Conservation (phyloP, 2,329 filamentous ascomycete species). For the Microcera coccophila region DNA sequence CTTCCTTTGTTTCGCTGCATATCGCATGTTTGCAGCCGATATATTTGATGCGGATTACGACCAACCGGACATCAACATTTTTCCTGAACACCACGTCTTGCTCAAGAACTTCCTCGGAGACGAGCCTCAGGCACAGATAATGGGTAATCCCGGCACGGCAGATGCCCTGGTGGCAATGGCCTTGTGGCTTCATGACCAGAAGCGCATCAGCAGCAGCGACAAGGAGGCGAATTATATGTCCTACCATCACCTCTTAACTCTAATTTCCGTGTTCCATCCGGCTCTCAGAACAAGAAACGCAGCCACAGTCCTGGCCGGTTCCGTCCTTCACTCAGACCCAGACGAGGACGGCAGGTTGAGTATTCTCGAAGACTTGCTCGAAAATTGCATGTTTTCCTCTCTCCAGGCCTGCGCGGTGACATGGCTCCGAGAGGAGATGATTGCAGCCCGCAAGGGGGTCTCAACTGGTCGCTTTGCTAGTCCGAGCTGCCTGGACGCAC, state of each 20-base stretch:
- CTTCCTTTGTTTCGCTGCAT: slow-evolving; percentile 55
- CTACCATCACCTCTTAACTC: slow-evolving; percentile 57
- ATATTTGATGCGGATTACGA: slow-evolving; percentile 56
- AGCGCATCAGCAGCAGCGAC: slow-evolving; percentile 37
- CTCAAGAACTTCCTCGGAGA: slow-evolving; percentile 51
- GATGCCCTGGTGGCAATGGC: slow-evolving; percentile 59
- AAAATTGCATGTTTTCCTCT: slow-evolving; percentile 61
- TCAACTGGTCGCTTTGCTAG: slow-evolving; percentile 44
- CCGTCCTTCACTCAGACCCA: slow-evolving; percentile 55
- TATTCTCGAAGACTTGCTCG: slow-evolving; percentile 61
- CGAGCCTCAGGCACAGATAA: slow-evolving; percentile 47
- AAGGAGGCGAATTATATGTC: slow-evolving; percentile 50
- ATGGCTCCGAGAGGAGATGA: slow-evolving; percentile 62
- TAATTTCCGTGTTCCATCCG: slow-evolving; percentile 56
- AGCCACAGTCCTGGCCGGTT: slow-evolving; percentile 50
- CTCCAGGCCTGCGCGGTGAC: slow-evolving; percentile 60
- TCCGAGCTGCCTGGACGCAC: slow-evolving; percentile 52
- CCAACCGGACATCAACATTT: slow-evolving; percentile 52
- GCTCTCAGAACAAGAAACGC: slow-evolving; percentile 52
- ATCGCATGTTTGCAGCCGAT: slow-evolving; percentile 59
- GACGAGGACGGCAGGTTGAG: slow-evolving; percentile 55
- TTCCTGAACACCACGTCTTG: slow-evolving; percentile 56
- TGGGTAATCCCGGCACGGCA: slow-evolving; percentile 49
- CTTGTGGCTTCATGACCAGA: slow-evolving; percentile 53
- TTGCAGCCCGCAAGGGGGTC: slow-evolving; percentile 38